A percentile compares a stretch with the other conserved stretches of the same genome.
phyloP scores from a whole-genome alignment of 2,329 filamentous ascomycete genomes.

The Triangularia setosa region DNA sequence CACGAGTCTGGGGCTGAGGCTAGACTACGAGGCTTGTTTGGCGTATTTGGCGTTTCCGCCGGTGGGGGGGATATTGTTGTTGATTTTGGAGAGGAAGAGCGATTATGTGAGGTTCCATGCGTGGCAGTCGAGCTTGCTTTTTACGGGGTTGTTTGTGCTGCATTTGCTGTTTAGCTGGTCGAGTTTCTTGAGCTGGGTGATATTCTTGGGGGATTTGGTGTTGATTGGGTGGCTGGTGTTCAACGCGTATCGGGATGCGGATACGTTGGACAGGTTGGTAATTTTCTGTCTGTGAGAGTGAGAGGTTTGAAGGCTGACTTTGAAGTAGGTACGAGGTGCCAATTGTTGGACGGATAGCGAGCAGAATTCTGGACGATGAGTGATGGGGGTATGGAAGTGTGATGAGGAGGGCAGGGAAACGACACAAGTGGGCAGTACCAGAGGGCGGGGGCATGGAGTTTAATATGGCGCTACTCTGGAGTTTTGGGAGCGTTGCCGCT shows the following conservation, averaged over 20 bases:
- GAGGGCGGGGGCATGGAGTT: not conserved
- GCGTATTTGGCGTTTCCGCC: constrained; percentile 86
- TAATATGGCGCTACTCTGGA: not conserved
- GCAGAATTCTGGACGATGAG: constrained; percentile 87
- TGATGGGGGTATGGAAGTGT: constrained; percentile 17
- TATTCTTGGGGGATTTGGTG: constrained; percentile 71
- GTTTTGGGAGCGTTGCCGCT: not conserved
- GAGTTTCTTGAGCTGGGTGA: constrained; percentile 73
- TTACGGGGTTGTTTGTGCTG: constrained; percentile 68
- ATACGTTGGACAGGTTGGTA: constrained; percentile 57
- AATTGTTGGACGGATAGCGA: constrained; percentile 79
- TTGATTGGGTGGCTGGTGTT: constrained; percentile 73
- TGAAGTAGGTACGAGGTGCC: constrained; percentile 72
- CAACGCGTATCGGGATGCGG: constrained; percentile 80
- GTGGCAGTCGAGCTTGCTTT: constrained; percentile 86
- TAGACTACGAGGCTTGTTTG: constrained; percentile 86
- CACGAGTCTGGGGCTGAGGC: constrained; percentile 78
- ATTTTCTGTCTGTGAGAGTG: constrained; percentile 13
- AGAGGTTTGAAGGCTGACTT: constrained; percentile 17
- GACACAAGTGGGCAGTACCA: not conserved
- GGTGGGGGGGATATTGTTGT: constrained; percentile 74
- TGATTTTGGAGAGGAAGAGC: constrained; percentile 88
- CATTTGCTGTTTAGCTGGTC: constrained; percentile 89
- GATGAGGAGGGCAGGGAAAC: not conserved
- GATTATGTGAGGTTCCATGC: constrained; percentile 98